Base-by-base conservation (phyloP, 2,329 filamentous ascomycete species). In the Diaporthe ampelina region DNA sequence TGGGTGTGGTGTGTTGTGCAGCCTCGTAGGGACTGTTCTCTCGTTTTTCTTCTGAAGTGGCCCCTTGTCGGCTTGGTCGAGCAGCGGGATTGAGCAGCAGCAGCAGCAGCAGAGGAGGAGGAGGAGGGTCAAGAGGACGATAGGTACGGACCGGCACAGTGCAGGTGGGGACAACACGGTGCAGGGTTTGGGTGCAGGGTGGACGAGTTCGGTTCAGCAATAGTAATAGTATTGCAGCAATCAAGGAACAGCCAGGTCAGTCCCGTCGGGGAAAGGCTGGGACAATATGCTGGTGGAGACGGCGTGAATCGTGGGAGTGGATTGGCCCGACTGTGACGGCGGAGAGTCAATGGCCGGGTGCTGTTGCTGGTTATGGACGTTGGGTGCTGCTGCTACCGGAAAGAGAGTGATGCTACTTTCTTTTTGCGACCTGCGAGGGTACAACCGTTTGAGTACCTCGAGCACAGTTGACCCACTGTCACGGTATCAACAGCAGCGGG, bases 181-280 rank as follows among this genome's bases (percentile, higher is more conserved):
- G 37, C 37, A 40, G 37, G 37, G 11, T 15, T 15, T 40, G 37
- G 43, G 45, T 21, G 45, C 61, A 48, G 61, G 61, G 35, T n/a
- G 61, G 61, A 50, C 43, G 43, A 65, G 61, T 67, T 67, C 43
- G 61, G 61, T 67, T 50, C 61, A 52, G 61, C 43, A 67, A 67
- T 67, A 52, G 61, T 50, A 50, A 50, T 65, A 48, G 59, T 67
- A 67, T 50, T 67, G 61, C 61, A 50, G 61, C 61, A 67, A 67
- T 52, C 61, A 67, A 52, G 61, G 61, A 67, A 67, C 61, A 52
- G 61, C 61, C 61, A 67, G 61, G 61, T 67, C 61, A 52, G 61
- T 67, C 61, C 61, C 61, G 61, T 67, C 61, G 61, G 61, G 61
- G 61, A 67, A 67, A 52, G 61, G 61, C 61, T 67, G 43, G 61